These are phyloP conservation scores for Alternaria tenuissima DNA, from an alignment of 2,329 filamentous ascomycete species.

Conservation along the genomic window DNA sequence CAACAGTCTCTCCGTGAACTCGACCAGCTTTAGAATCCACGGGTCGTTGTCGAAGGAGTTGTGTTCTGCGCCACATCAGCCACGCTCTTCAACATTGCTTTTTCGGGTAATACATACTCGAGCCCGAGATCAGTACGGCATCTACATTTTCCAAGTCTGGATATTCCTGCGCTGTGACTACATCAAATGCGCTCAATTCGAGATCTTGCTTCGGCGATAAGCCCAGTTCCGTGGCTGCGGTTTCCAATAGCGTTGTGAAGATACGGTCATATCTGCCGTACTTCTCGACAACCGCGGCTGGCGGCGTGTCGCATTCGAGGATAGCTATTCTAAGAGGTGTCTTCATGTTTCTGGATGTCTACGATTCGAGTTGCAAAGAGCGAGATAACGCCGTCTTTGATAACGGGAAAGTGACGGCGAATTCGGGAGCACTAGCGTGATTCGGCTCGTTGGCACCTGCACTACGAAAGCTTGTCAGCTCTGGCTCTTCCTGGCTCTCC, in stretches of 20 bases:
- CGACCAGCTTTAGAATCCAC: conserved; percentile 79
- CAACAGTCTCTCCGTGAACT: conserved; percentile 70
- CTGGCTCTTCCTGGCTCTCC: not conserved
- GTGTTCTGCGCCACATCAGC: conserved; percentile 60
- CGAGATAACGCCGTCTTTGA: not conserved
- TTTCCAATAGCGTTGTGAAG: conserved; percentile 61
- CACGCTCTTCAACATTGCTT: not conserved
- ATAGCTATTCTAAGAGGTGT: conserved; percentile 76
- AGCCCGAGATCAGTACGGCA: conserved; percentile 82
- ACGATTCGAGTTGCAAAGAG: not conserved
- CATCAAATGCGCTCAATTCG: conserved; percentile 71
- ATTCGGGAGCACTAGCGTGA: conserved; percentile 24
- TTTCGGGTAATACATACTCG: conserved; percentile 54
- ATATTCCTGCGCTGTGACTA: conserved; percentile 74
- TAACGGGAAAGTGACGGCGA: conserved; percentile 20
- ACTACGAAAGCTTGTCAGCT: conserved; percentile 8
- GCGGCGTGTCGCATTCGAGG: conserved; percentile 85
- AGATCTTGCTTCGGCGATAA: conserved; percentile 55
- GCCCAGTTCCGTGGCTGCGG: conserved; percentile 60
- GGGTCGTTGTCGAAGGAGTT: conserved; percentile 76
- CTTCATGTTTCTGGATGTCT: conserved; percentile 37
- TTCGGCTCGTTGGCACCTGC: conserved; percentile 10
- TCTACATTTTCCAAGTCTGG: conserved; percentile 78
- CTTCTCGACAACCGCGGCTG: conserved; percentile 67
- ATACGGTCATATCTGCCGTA: conserved; percentile 77